Evolutionary conservation across 352 stramenopile species (phyloP), one percentile per base, ranked within the genome.

Genomic region (Pythium aquatile): DNA sequence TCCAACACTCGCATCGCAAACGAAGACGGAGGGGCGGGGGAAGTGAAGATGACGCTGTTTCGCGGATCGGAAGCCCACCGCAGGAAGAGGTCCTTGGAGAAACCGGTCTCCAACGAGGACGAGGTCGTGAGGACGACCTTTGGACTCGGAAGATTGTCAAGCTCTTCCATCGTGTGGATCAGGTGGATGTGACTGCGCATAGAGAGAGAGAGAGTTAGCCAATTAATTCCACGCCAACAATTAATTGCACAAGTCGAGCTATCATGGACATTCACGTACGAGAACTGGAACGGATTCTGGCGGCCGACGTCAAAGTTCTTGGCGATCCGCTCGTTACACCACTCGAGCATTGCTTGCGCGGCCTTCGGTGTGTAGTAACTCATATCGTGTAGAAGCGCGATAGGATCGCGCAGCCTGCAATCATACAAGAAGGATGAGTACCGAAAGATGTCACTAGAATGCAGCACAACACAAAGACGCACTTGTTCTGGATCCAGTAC

Each of bases 401-500:
- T 94, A n/a, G 88, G 86, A 53, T 96, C 85, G 14, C 76, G 79
- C 26, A 96, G 77, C 58, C 87, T 96, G 40, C 13, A 26, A 55
- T 7, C 56, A 29, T 16, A 2, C 33, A 61, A 20, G 4, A 37
- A n/a, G 6, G 24, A 7, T 20, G 9, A 52, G 14, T 14, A 66
- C 42, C 48, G 39, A 69, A 24, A 70, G 20, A 8, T 39, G 48
- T 3, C 1, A 16, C 16, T 17, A 26, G 20, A 17, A 35, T 2
- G 16, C 26, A 10, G 28, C 44, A 58, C n/a, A 40, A 7, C 52
- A 33, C 14, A 3, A 53, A 17, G 1, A 69, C 83, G 30, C 85
- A 92, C 76, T 97, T 97, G 73, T 98, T 95, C 57, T 96, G 81
- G 58, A 98, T 97, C 96, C 96, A 99, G 73, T 98, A 97, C 73